Evolutionary conservation across 2,329 filamentous ascomycete species (phyloP), one percentile per base, ranked within the genome.

Genomic region (Penicillium sp.): DNA sequence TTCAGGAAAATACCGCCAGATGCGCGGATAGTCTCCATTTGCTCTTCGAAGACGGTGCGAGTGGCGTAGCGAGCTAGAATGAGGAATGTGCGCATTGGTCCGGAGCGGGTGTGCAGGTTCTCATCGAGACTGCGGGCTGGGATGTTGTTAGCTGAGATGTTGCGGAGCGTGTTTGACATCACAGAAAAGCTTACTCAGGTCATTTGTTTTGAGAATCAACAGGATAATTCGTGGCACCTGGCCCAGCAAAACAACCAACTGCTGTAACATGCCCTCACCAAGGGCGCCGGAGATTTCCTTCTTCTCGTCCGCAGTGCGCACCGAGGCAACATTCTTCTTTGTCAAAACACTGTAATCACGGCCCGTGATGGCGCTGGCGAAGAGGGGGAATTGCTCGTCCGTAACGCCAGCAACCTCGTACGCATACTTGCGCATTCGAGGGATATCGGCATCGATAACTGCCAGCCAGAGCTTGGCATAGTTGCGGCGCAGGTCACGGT

Each of bases 401-500:
- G 81, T 88, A 54, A 99, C 87, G 10, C 91, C 91, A 2, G 93
- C 94, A 2, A 97, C 91, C 66, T 96, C 89, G 61, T 87, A 84
- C 2, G 93, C 88, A 69, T 96, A 96, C 64, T 87, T 85, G 60
- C 91, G 88, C 94, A 99, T 99, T 17, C 81, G 80, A 3, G 80
- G 74, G 74, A 96, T 87, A 66, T 99, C 90, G 0, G 89, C 88
- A 61, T 97, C 90, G 46, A 99, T 88, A 20, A 99, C 90, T 4
- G 94, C 92, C 9, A 99, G 85, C 94, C 94, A 99, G 69, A 99
- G 88, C 73, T 97, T 96, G 46, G 94, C 94, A 65, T 99, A 99
- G 15, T 88, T 90, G 20, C 91, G 85, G 46, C 91, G 87, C 23
- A 97, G 75, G 1, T 84, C 75, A 50, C 85, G 78, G 0, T 92